Conservation (phyloP, 1,284 basidiomycete genomes). For the Phellinidium pouzarii region DNA sequence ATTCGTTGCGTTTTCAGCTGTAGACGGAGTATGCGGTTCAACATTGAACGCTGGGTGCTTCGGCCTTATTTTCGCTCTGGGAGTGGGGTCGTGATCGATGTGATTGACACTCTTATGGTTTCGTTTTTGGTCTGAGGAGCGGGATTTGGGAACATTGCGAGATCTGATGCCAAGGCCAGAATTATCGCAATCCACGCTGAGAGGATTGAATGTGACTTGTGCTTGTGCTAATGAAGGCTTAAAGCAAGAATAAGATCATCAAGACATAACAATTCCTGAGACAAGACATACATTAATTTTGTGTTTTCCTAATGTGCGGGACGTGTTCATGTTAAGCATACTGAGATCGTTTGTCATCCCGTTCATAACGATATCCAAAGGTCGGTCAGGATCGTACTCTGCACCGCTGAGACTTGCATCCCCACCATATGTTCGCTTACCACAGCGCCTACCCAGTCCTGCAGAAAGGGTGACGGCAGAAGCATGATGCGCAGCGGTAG, state of each 20-base stretch:
- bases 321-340: conserved; percentile 30
- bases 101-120: conserved; percentile 13
- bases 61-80: conserved; percentile 26
- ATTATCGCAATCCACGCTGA: conserved; percentile 6
- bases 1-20: conserved; percentile 20
- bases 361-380: conserved; percentile 65
- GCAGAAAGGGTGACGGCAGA: conserved; percentile 81
- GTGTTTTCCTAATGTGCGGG: conserved; percentile 34
- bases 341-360: conserved; percentile 45
- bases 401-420: conserved; percentile 60
- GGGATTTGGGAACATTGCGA: neutral
- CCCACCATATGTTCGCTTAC: conserved; percentile 16
- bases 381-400: conserved; percentile 84
- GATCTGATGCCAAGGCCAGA: conserved; percentile 9
- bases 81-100: conserved; percentile 26
- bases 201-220: conserved; percentile 17
- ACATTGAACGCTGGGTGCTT: conserved; percentile 43
- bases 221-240: conserved; percentile 8
- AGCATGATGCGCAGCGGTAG: conserved; percentile 81
- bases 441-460: conserved; percentile 53
- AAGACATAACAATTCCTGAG: no score
- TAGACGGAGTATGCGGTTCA: conserved; percentile 52
- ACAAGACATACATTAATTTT: conserved; percentile 26
- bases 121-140: conserved; percentile 1
- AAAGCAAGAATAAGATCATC: no score